Evolutionary conservation across 352 stramenopile genomes (phyloP).

Genomic region (Globisporangium sylvaticum): DNA sequence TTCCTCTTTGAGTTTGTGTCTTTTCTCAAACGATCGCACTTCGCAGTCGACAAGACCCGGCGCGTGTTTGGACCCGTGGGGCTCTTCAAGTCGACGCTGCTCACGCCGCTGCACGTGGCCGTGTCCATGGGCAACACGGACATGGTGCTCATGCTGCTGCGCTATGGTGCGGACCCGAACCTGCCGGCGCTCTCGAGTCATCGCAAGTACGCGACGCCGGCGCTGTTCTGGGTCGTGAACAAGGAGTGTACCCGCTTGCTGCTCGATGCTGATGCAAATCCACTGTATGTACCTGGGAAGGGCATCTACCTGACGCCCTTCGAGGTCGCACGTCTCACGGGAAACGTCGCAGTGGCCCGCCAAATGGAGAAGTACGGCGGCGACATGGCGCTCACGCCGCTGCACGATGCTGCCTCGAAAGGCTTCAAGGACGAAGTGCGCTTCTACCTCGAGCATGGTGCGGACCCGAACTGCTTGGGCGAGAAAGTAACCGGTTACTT

Average conservation of each 20-base stretch:
- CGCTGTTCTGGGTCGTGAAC: conserved; percentile 68
- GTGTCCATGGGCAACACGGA: conserved; percentile 66
- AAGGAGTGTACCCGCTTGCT: conserved; percentile 65
- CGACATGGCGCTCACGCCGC: conserved; percentile 70
- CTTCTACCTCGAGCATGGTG: conserved; percentile 69
- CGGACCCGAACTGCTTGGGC: conserved; percentile 55
- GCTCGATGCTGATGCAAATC: conserved; percentile 67
- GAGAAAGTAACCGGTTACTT: conserved; percentile 72
- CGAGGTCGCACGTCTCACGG: conserved; percentile 60
- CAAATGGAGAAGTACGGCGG: conserved; percentile 78
- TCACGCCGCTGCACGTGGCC: conserved; percentile 71
- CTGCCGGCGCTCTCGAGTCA: conserved; percentile 41
- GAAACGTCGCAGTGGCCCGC: conserved; percentile 56
- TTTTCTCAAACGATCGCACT: conserved; percentile 47
- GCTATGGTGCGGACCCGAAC: conserved; percentile 62
- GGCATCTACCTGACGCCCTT: conserved; percentile 65
- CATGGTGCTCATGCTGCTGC: conserved; percentile 60
- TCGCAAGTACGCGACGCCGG: conserved; percentile 52
- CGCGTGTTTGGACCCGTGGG: conserved; percentile 62
- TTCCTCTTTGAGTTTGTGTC: conserved; percentile 61
- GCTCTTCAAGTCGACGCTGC: conserved; percentile 51
- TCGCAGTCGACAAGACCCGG: conserved; percentile 27
- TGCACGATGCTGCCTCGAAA: conserved; percentile 61
- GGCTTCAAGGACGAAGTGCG: conserved; percentile 52
- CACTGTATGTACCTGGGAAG: conserved; percentile 49